Evolutionary conservation across 2,329 filamentous ascomycete species (phyloP).

Genomic region (Colletotrichum orchidophilum): DNA sequence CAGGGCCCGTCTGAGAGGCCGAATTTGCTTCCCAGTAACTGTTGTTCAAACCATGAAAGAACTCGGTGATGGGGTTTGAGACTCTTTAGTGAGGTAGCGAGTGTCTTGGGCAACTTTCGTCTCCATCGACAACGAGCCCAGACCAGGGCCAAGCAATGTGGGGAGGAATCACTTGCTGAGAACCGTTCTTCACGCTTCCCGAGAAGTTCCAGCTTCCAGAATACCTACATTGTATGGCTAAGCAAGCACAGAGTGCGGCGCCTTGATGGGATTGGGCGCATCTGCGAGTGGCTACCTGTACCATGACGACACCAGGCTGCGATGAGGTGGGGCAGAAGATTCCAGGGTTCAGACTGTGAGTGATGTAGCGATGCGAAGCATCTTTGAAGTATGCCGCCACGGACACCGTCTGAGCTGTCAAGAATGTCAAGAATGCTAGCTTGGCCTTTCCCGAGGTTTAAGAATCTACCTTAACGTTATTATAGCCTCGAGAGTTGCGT

Average conservation of each 20-base stretch:
- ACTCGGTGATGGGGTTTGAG: not conserved
- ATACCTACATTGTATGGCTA: no score
- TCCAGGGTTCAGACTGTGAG: conserved; percentile 11
- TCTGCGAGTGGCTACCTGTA: conserved; percentile 10
- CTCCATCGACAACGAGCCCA: conserved; percentile 9
- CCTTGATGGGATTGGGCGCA: conserved; percentile 11
- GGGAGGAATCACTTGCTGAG: not conserved
- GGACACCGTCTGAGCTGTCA: conserved; percentile 14
- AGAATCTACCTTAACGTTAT: not conserved
- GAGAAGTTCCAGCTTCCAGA: not conserved
- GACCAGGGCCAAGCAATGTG: conserved; percentile 21
- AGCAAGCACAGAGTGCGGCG: not conserved
- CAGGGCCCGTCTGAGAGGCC: conserved; percentile 6
- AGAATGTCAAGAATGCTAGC: not conserved
- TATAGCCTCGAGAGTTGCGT: not conserved
- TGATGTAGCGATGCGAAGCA: not conserved
- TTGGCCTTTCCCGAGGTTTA: not conserved
- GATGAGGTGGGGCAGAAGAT: conserved; percentile 18
- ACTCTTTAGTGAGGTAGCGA: not conserved
- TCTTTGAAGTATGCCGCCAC: not conserved
- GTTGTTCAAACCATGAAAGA: not conserved
- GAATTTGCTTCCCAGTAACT: not conserved
- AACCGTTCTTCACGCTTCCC: conserved; percentile 25
- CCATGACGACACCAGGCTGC: conserved; percentile 29
- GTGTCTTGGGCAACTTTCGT: not conserved